Evolutionary conservation across 257 asterid species (phyloP).

Genomic region (Salvia splendens): DNA sequence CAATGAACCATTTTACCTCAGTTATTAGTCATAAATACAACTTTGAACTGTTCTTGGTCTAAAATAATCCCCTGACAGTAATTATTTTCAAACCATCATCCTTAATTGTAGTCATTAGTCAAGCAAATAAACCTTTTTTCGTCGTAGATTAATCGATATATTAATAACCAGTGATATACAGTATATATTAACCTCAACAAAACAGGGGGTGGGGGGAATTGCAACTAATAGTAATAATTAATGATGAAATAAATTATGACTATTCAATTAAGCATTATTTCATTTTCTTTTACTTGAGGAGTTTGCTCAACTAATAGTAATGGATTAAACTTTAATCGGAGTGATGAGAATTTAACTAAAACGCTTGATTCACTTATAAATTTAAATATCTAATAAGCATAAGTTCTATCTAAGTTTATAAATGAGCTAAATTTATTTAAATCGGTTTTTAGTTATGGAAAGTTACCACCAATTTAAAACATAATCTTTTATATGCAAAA

Average conservation of each 20-base stretch:
- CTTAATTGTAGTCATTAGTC: not conserved
- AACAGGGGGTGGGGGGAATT: no score
- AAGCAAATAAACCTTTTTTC: not conserved
- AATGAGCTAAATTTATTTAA: no score
- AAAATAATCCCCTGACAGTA: not conserved
- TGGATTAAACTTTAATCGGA: no score
- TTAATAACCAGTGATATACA: not conserved
- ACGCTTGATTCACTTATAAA: no score
- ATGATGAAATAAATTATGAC: not conserved
- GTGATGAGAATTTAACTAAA: no score
- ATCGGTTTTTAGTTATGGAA: no score
- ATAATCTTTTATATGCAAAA: no score
- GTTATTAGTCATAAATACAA: not conserved
- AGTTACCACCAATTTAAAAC: no score
- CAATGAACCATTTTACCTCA: not conserved
- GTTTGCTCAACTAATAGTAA: no score
- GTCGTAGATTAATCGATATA: not conserved
- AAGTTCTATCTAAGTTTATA: no score
- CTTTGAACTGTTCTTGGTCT: not conserved
- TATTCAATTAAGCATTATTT: not conserved
- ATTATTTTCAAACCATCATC: not conserved
- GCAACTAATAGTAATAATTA: not conserved
- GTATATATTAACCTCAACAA: not conserved
- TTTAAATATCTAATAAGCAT: no score
- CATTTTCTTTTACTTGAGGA: not conserved